Conservation (phyloP, 1,284 basidiomycete genomes). For the Cutaneotrichosporon cavernicola region DNA sequence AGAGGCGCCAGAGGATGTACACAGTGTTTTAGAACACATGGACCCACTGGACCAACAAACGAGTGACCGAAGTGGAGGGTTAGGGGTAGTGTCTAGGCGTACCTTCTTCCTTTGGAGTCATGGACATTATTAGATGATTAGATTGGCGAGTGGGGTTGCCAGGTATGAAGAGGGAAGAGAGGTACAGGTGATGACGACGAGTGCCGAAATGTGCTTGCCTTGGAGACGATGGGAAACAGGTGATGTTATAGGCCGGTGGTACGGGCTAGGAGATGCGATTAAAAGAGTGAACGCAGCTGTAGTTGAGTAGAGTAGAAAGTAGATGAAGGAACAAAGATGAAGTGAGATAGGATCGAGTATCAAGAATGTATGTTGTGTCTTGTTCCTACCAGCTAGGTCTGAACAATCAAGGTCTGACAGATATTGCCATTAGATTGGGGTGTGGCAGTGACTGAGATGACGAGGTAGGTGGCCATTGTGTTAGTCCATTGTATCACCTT, state of each 20-base stretch:
- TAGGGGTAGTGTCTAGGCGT: background rate
- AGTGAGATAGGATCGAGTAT: no score
- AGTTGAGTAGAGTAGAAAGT: background rate
- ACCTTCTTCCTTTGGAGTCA: slow-evolving; percentile 20
- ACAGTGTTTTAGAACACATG: background rate
- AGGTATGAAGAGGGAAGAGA: background rate
- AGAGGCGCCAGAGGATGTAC: background rate
- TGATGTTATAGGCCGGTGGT: background rate
- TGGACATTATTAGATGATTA: slow-evolving; percentile 12
- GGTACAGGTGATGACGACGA: background rate
- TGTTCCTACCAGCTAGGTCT: no score
- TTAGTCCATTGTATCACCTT: no score
- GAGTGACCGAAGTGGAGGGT: background rate
- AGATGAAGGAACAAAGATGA: no score
- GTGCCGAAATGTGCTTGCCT: background rate
- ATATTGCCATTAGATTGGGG: no score
- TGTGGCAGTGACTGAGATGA: no score
- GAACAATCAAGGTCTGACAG: no score
- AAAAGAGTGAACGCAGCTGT: background rate
- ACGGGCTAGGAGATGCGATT: background rate
- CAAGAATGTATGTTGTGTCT: no score
- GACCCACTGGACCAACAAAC: background rate
- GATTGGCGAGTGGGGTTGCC: background rate
- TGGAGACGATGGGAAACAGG: background rate
- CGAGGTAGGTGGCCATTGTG: no score